Base-by-base conservation (phyloP, 805 yeast species). In the Wilhelminamyces savonicus region DNA sequence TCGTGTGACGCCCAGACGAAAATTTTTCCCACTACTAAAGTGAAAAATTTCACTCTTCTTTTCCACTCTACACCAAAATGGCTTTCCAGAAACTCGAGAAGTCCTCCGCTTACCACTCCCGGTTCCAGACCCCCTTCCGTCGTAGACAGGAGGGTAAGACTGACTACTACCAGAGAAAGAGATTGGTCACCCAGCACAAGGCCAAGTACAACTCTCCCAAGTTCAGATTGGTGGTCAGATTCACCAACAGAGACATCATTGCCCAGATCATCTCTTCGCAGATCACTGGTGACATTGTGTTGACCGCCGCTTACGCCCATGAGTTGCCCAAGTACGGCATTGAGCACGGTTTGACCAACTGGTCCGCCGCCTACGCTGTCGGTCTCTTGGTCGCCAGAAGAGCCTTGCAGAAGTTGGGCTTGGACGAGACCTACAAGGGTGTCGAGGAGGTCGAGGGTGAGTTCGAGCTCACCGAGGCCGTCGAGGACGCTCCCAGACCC, bases 91-190 rank as follows among this genome's bases (percentile, higher is more conserved):
- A 74, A 61, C 56, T 64, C 49, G 57, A 69, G 51, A 86, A 87
- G 80, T 71, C 76, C 64, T 79, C 94, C 61, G 90, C 97, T 52
- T 92, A 92, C 90, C 85, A 78, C 78, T 87, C 97, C 64, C 88
- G 98, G 71, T 92, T 79, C 95, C 98, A 92, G 78, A 92, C 98
- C 69, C 97, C 97, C 51, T 92, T 88, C 95, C 87, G 98, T 74
- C 88, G 98, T 81, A 85, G 98, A 83, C 85, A 94, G 69, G 97
- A 92, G 76, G 98, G 98, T 76, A 92, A 92, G 81, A 92, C 98
- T 66, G 98, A 92, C 71, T 92, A 88, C 94, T 92, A 88, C 81
- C 96, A 92, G 71, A 88, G 98, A 82, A 92, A 92, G 95, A 87
- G 97, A 77, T 77, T 92, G 65, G 92, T 92, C 62, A 78, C 97